Evolutionary conservation across 2,329 filamentous ascomycete species (phyloP).

Genomic region (Pseudopithomyces chartarum): DNA sequence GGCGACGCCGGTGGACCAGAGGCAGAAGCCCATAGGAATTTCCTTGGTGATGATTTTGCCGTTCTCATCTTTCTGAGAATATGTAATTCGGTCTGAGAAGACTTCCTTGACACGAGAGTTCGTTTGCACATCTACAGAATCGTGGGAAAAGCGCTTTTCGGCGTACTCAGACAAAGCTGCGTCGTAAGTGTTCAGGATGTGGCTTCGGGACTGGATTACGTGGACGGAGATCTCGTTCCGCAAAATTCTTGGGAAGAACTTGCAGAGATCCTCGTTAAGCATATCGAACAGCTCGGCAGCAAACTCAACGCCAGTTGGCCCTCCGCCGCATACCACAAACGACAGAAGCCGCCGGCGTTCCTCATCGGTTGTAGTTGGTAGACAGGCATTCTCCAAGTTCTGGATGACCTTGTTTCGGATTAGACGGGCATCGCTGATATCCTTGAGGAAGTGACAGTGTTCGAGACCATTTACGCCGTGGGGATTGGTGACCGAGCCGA

Average conservation of each 20-base stretch:
- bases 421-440: conserved; percentile 86
- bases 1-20: conserved; percentile 95
- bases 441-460: conserved; percentile 92
- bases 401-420: conserved; percentile 88
- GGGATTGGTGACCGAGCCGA: conserved; percentile 90
- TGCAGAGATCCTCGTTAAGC: conserved; percentile 88
- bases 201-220: conserved; percentile 89
- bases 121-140: conserved; percentile 88
- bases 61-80: conserved; percentile 78
- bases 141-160: conserved; percentile 86
- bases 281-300: conserved; percentile 96
- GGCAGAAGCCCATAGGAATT: conserved; percentile 90
- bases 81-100: conserved; percentile 79
- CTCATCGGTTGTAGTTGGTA: conserved; percentile 89
- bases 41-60: conserved; percentile 85
- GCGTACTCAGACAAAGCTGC: conserved; percentile 92
- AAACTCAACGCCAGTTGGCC: conserved; percentile 96
- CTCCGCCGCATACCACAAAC: conserved; percentile 94
- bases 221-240: conserved; percentile 98
- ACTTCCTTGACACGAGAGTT: conserved; percentile 95
- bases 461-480: conserved; percentile 96
- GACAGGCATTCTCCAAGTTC: conserved; percentile 86
- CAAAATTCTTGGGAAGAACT: conserved; percentile 84
- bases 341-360: conserved; percentile 87
- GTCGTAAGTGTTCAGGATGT: conserved; percentile 98